Conservation (phyloP, 2,329 filamentous ascomycete species). For the Bipolaris oryzae region DNA sequence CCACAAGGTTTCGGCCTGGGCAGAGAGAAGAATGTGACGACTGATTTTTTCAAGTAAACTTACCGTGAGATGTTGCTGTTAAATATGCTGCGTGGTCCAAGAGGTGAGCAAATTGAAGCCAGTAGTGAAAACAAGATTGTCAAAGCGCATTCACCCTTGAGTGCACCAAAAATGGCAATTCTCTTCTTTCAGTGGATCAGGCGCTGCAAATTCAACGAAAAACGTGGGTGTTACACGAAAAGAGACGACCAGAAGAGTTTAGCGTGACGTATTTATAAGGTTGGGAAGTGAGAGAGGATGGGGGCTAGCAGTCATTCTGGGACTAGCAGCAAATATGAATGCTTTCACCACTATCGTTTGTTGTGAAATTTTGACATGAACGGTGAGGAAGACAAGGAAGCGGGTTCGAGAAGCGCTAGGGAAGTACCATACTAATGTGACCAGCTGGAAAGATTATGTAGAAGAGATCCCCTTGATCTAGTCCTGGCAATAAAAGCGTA, state of each 20-base stretch:
- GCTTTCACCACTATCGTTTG: neutral
- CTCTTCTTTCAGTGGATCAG: neutral
- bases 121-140: neutral
- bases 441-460: neutral
- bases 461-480: too few species aligned
- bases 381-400: neutral
- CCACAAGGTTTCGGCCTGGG: neutral
- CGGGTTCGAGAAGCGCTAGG: neutral
- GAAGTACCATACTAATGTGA: too few species aligned
- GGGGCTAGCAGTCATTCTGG: neutral
- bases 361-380: neutral
- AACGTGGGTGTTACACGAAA: too few species aligned
- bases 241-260: neutral
- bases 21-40: neutral
- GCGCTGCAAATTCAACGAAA: neutral
- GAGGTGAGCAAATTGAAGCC: neutral
- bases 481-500: too few species aligned
- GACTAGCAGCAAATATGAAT: neutral
- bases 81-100: neutral
- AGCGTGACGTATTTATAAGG: neutral
- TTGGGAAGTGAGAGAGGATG: conserved; percentile 7
- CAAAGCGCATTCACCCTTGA: neutral
- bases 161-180: neutral
- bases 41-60: neutral
- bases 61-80: neutral